Conservation (phyloP, 371 early-diverging fungal genomes). For the Syncephalis fuscata region DNA sequence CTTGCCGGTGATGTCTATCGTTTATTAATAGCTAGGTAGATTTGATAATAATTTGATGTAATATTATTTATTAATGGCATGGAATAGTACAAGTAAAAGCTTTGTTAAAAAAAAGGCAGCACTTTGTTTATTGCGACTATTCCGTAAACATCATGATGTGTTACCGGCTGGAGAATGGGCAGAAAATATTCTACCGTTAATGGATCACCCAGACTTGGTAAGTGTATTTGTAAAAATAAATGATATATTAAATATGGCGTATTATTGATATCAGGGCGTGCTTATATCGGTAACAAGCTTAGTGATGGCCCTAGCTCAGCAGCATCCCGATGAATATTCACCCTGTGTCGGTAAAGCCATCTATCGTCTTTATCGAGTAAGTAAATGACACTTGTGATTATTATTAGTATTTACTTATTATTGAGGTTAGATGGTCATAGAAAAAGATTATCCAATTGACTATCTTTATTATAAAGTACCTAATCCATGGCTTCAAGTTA, state of each 20-base stretch:
- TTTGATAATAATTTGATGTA: constrained; percentile 3
- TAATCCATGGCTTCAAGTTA: constrained; percentile 94
- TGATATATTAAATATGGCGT: background rate
- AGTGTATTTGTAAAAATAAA: too few relatives aligned
- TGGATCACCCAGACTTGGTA: constrained; percentile 82
- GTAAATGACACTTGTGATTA: too few relatives aligned
- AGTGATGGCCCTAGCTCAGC: constrained; percentile 74
- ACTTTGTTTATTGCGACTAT: constrained; percentile 72
- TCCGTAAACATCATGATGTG: constrained; percentile 78
- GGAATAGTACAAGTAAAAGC: constrained; percentile 40
- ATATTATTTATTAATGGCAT: constrained; percentile 7
- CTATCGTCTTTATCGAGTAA: constrained; percentile 57
- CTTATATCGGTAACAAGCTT: constrained; percentile 67
- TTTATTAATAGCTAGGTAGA: constrained; percentile 65
- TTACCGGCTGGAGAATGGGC: constrained; percentile 86
- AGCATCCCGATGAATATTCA: constrained; percentile 61
- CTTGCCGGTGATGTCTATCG: constrained; percentile 70
- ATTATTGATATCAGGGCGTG: constrained; percentile 47
- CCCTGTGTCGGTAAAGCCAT: constrained; percentile 62
- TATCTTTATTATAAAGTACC: constrained; percentile 95
- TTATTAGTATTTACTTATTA: background rate
- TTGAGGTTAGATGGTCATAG: constrained; percentile 54
- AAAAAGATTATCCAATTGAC: constrained; percentile 64
- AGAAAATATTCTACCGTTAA: constrained; percentile 47
- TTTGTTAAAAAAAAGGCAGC: constrained; percentile 96